Percentiles rank a stretch among this genome's conserved stretches.
phyloP scores from a whole-genome alignment of 352 stramenopile genomes.

The Globisporangium parvum region DNA sequence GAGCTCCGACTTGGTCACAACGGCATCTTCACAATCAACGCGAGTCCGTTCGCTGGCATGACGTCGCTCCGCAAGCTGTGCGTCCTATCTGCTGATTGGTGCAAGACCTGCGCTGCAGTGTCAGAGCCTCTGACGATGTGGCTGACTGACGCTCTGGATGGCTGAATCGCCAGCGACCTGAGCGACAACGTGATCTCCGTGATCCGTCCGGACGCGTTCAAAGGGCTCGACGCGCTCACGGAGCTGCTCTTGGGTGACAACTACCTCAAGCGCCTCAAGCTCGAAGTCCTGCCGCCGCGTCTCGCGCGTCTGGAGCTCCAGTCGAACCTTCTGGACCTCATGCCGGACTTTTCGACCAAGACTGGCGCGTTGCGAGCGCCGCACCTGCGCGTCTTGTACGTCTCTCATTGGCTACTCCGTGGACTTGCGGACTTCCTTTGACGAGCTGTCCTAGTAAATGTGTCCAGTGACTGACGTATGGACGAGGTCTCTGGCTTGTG shows the following conservation, averaged over 20 bases:
- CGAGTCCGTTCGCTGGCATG: constrained; percentile 50
- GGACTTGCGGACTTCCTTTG: too few species aligned
- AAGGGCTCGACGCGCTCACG: constrained; percentile 32
- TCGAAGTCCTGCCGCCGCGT: constrained; percentile 33
- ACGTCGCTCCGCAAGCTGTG: constrained; percentile 40
- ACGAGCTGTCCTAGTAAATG: too few species aligned
- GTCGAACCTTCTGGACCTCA: constrained; percentile 43
- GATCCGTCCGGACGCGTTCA: constrained; percentile 43
- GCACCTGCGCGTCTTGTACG: constrained; percentile 41
- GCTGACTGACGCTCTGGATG: background rate
- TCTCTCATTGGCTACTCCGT: background rate
- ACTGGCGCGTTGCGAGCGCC: constrained; percentile 14
- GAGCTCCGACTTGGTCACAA: constrained; percentile 49
- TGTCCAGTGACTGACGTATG: background rate
- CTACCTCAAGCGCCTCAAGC: constrained; percentile 35
- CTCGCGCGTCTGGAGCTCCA: constrained; percentile 42
- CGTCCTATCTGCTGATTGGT: constrained; percentile 1
- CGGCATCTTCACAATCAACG: constrained; percentile 55
- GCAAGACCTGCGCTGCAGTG: too few species aligned
- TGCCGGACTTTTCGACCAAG: constrained; percentile 36
- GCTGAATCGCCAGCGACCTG: constrained; percentile 31
- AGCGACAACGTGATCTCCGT: constrained; percentile 70
- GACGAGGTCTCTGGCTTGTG: too few species aligned
- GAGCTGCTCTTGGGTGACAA: constrained; percentile 40
- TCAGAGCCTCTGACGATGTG: background rate